These are phyloP conservation scores for Penstemon barbatus DNA, from an alignment of 257 asterid genomes.

Conservation along the genomic window DNA sequence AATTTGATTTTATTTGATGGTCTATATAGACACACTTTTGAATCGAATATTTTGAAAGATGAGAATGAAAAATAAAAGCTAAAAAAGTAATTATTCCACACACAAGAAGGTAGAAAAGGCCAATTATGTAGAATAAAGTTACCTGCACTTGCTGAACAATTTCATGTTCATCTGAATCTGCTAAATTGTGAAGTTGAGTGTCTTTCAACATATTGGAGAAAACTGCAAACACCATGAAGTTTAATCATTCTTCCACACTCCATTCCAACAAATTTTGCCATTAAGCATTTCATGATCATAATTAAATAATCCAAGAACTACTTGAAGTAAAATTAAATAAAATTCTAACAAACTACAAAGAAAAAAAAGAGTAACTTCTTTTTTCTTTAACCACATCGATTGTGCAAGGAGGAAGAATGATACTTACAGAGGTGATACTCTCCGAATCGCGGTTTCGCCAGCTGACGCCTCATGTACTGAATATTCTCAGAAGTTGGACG, in stretches of 20 bases:
- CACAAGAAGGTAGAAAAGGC: conserved; percentile 3
- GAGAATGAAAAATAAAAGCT: neutral
- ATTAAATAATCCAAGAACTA: conserved; percentile 13
- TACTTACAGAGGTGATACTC: conserved; percentile 96
- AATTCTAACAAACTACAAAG: conserved; percentile 11
- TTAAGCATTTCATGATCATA: conserved; percentile 23
- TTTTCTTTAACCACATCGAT: neutral
- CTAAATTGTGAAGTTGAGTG: conserved; percentile 92
- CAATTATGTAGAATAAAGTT: conserved; percentile 12
- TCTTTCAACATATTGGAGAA: conserved; percentile 94
- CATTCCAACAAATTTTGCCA: conserved; percentile 18
- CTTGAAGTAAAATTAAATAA: conserved; percentile 3
- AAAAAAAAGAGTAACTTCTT: neutral
- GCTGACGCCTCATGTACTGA: conserved; percentile 80
- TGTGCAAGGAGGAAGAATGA: conserved; percentile 10
- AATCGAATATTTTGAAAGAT: neutral
- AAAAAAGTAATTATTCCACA: neutral
- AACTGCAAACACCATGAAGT: conserved; percentile 53
- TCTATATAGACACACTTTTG: neutral
- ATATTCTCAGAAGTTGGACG: conserved; percentile 90
- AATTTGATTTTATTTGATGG: conserved; percentile 14
- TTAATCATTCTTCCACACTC: conserved; percentile 26
- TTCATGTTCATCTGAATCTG: conserved; percentile 95
- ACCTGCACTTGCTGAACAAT: conserved; percentile 98
- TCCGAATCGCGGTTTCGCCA: conserved; percentile 87